Evolutionary conservation across 179 eudicot species (phyloP).

Genomic region (Spinacia oleracea): DNA sequence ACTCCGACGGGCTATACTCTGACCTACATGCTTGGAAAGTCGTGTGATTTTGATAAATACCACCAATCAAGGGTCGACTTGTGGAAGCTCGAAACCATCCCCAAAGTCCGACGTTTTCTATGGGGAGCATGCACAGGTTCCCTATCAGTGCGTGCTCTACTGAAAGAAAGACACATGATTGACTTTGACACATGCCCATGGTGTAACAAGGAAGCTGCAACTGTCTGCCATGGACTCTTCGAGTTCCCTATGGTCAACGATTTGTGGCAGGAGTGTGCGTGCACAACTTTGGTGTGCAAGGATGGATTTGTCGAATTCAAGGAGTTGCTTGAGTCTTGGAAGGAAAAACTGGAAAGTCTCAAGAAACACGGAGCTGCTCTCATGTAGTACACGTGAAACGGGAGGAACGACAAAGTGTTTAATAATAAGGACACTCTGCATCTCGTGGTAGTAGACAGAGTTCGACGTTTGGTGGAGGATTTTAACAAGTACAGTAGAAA

Average conservation of each 20-base stretch:
- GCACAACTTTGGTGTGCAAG: too few relatives aligned
- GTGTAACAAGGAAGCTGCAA: background rate
- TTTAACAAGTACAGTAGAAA: too few relatives aligned
- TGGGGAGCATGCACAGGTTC: background rate
- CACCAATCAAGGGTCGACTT: background rate
- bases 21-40: background rate
- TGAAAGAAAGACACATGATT: background rate
- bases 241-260: background rate
- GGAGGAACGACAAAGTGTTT: too few relatives aligned
- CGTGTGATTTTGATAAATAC: background rate
- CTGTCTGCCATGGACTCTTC: background rate
- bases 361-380: too few relatives aligned
- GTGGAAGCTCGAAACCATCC: background rate
- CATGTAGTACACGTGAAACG: too few relatives aligned
- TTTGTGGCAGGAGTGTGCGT: too few relatives aligned
- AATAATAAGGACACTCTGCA: too few relatives aligned
- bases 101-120: background rate
- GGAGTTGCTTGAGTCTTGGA: too few relatives aligned
- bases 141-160: background rate
- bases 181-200: background rate
- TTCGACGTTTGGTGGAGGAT: too few relatives aligned
- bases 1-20: background rate
- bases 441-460: too few relatives aligned
- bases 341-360: too few relatives aligned
- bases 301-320: too few relatives aligned